Conservation (phyloP, 805 yeast species). For the Lipomyces chichibuensis region DNA sequence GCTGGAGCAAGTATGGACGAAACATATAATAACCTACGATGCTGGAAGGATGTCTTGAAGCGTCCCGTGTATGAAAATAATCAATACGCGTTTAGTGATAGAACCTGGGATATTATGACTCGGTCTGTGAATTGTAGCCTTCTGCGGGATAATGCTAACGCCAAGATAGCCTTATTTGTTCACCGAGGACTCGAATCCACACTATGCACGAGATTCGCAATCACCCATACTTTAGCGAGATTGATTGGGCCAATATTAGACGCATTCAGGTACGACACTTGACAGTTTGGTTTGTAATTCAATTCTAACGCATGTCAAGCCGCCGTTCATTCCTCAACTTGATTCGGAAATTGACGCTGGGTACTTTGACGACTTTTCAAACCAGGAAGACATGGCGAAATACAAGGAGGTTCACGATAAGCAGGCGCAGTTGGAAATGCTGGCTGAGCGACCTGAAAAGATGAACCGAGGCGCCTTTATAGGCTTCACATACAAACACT, state of each 20-base stretch:
- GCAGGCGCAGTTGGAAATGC: conserved; percentile 77
- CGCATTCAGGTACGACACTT: conserved; percentile 39
- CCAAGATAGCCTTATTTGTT: conserved; percentile 60
- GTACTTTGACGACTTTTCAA: conserved; percentile 95
- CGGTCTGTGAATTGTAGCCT: conserved; percentile 41
- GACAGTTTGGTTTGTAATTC: neutral
- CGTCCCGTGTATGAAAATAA: conserved; percentile 86
- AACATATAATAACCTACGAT: conserved; percentile 88
- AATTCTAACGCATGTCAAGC: conserved; percentile 49
- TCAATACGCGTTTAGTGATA: conserved; percentile 86
- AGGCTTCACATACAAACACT: conserved; percentile 95
- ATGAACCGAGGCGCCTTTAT: conserved; percentile 71
- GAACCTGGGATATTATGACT: conserved; percentile 90
- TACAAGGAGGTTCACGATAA: conserved; percentile 96
- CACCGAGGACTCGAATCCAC: conserved; percentile 72
- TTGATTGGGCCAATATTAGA: conserved; percentile 75
- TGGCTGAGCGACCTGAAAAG: conserved; percentile 64
- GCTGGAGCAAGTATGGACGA: conserved; percentile 93
- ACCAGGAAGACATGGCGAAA: conserved; percentile 95
- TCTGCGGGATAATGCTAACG: neutral
- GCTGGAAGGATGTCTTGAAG: conserved; percentile 85
- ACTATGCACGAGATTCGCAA: conserved; percentile 78
- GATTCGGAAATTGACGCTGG: conserved; percentile 99
- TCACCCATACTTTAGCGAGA: conserved; percentile 81
- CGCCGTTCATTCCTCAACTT: conserved; percentile 96